Base-by-base conservation (phyloP, 2,329 filamentous ascomycete species). In the Exophiala viscosa region DNA sequence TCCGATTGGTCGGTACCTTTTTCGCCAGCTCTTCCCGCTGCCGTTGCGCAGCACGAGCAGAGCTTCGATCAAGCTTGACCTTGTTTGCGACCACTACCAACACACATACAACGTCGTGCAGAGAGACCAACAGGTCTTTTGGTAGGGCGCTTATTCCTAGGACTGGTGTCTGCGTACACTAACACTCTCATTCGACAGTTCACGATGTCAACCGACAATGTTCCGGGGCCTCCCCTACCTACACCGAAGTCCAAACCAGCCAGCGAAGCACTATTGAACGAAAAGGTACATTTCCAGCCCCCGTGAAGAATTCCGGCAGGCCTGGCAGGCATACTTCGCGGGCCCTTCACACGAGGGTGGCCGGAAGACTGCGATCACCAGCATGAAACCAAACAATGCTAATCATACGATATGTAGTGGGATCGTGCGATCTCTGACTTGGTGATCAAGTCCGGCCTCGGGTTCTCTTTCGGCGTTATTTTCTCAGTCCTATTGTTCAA, bases 401-500 rank as follows among this genome's bases (percentile, higher is more conserved):
- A 50, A 58, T 28, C 5, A 5, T 58, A 45, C n/a, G 31, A 9
- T 44, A 45, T 42, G 36, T 64, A 99, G 93, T 99, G 93, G 93
- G 93, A 99, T 73, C 92, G 88, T 77, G 96, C 93, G 76, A 85
- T 99, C 65, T 97, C 93, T 65, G 96, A 95, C 69, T 84, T 96
- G 73, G 84, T 99, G 70, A 95, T 99, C 80, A 91, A 95, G 75
- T 97, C 92, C 62, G 86, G 88, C 51, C 87, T 99, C 73, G 93
- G 93, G 68, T 87, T 97, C 70, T 90, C 88, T 64, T 99, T 99
- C 76, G 93, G 93, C 70, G 87, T 99, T 72, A 89, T 99, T 75
- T 97, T 99, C 80, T 97, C 93, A 57, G 91, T 99, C 57, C 87
- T 99, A 54, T 77, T 99, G 50, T 99, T 99, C 84, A 96, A 95